These are phyloP conservation scores for Aureobasidium musti DNA, from an alignment of 2,329 filamentous ascomycete species.

Conservation along the genomic window DNA sequence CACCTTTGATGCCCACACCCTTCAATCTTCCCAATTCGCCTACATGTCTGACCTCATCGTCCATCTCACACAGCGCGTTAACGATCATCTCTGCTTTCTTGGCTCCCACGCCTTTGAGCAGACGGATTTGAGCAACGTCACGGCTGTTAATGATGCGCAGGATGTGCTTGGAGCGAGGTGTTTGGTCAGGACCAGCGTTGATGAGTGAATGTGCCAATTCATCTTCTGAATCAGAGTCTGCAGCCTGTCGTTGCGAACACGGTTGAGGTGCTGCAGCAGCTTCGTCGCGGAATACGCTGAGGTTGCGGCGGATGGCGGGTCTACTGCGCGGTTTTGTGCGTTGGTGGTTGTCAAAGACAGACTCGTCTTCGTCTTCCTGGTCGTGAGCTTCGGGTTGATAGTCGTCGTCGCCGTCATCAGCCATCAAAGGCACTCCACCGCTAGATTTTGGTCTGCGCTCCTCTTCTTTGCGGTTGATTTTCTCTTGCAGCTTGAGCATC, in stretches of 20 bases:
- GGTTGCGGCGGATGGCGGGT: slow-evolving; percentile 20
- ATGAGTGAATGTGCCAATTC: slow-evolving; percentile 35
- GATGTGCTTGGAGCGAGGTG: slow-evolving; percentile 63
- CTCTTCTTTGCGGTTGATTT: slow-evolving; percentile 45
- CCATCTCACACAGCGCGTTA: slow-evolving; percentile 51
- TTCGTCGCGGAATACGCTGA: slow-evolving; percentile 27
- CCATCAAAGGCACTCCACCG: background rate
- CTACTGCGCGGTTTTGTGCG: background rate
- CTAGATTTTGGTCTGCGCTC: slow-evolving; percentile 8
- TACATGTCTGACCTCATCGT: slow-evolving; percentile 38
- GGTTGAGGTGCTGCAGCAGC: background rate
- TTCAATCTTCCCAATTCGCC: slow-evolving; percentile 42
- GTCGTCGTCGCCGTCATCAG: slow-evolving; percentile 1
- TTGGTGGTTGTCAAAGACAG: background rate
- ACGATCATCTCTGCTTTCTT: slow-evolving; percentile 66
- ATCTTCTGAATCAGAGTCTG: slow-evolving; percentile 38
- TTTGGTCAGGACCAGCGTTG: slow-evolving; percentile 38
- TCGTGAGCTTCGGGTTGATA: slow-evolving; percentile 12
- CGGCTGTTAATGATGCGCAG: slow-evolving; percentile 73
- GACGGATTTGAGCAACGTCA: slow-evolving; percentile 64
- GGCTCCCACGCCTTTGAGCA: slow-evolving; percentile 68
- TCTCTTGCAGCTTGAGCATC: slow-evolving; percentile 57
- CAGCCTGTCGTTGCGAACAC: background rate
- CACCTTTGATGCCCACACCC: slow-evolving; percentile 53
- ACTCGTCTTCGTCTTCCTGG: slow-evolving; percentile 29